A percentile compares a stretch with the other conserved stretches of the same genome.
Evolutionary conservation across 257 asterid genomes (phyloP).

Genomic region (Paraleonurus japonicus): DNA sequence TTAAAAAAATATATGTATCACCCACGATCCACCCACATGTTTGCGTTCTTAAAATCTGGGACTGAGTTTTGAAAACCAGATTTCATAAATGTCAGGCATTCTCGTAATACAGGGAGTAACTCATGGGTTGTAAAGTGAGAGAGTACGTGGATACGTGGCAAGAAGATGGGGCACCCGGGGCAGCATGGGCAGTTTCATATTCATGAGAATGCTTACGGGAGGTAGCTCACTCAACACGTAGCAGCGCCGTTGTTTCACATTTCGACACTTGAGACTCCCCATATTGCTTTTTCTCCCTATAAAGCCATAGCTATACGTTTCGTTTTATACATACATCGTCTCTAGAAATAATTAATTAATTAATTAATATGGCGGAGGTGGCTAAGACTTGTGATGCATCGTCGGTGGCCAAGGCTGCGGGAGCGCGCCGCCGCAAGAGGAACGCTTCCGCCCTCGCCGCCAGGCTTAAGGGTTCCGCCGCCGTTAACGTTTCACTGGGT

Average conservation of each 20-base stretch:
- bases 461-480: too few species aligned
- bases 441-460: too few species aligned
- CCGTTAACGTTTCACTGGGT: too few species aligned
- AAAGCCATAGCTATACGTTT: too few species aligned
- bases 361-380: constrained; percentile 18
- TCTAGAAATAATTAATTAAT: background rate
- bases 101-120: background rate
- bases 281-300: background rate
- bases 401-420: background rate
- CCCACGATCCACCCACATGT: too few species aligned
- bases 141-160: constrained; percentile 28
- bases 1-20: too few species aligned
- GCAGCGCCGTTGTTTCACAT: background rate
- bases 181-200: background rate
- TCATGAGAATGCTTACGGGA: background rate
- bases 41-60: background rate
- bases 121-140: background rate
- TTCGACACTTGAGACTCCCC: constrained; percentile 18
- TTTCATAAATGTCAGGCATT: background rate
- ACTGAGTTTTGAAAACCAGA: too few species aligned
- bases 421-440: background rate
- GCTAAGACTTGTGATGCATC: background rate
- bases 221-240: constrained; percentile 27
- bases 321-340: too few species aligned
- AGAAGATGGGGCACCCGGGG: background rate